phyloP scores from a whole-genome alignment of 768 basidiomycete genomes.

The Panaeolus papilionaceus region DNA sequence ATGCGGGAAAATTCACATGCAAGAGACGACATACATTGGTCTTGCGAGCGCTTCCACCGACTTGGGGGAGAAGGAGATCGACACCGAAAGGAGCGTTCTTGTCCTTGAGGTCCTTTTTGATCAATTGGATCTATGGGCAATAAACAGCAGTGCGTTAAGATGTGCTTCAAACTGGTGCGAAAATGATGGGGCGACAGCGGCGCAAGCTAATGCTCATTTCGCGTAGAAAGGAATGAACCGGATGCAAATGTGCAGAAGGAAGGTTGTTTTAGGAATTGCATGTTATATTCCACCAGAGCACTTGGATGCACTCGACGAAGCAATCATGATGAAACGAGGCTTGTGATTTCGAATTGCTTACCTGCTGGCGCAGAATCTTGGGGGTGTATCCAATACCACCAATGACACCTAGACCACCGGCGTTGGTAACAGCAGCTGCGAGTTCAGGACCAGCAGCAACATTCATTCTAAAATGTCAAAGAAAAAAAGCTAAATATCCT shows the following conservation, averaged over 20 bases:
- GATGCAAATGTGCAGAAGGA: not conserved
- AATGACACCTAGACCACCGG: constrained; percentile 92
- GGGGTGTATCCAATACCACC: constrained; percentile 90
- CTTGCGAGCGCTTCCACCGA: constrained; percentile 88
- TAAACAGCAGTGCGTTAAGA: constrained; percentile 16
- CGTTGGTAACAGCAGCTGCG: constrained; percentile 93
- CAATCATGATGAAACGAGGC: not conserved
- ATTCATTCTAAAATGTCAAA: constrained; percentile 45
- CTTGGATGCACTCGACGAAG: not conserved
- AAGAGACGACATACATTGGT: constrained; percentile 68
- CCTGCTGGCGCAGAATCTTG: constrained; percentile 80
- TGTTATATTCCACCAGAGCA: not conserved
- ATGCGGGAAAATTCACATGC: not conserved
- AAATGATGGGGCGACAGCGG: constrained; percentile 5
- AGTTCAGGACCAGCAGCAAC: constrained; percentile 71
- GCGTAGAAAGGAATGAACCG: not conserved
- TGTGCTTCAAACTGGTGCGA: constrained; percentile 21
- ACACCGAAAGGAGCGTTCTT: constrained; percentile 89
- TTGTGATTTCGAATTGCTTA: constrained; percentile 34
- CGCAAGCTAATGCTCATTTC: not conserved
- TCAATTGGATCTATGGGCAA: constrained; percentile 61
- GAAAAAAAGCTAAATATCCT: constrained; percentile 2
- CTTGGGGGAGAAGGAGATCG: constrained; percentile 86
- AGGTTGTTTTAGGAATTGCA: not conserved
- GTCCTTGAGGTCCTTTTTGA: constrained; percentile 77